phyloP scores from a whole-genome alignment of 495 filamentous ascomycete genomes.

The Polyplosphaeria fusca region DNA sequence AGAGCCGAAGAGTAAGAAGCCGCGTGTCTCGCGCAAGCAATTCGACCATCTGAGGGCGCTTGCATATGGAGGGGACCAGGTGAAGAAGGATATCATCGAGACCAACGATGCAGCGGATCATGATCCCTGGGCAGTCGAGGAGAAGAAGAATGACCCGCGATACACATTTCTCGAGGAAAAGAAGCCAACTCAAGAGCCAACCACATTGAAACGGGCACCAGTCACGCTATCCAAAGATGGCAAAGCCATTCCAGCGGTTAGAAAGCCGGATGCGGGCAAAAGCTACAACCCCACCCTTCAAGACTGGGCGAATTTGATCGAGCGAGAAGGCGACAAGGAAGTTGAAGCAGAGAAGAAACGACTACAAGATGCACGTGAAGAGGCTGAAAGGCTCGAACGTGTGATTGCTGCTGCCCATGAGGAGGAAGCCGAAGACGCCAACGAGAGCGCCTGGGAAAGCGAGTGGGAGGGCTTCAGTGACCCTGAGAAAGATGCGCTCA shows the following conservation, averaged over 20 bases:
- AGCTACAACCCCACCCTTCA: constrained; percentile 88
- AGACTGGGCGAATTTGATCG: constrained; percentile 75
- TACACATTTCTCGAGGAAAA: constrained; percentile 47
- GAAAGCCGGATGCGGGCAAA: constrained; percentile 70
- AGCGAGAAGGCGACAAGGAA: constrained; percentile 70
- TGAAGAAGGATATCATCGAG: constrained; percentile 52
- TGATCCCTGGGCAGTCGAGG: constrained; percentile 72
- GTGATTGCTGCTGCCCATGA: constrained; percentile 36
- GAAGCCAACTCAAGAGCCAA: constrained; percentile 66
- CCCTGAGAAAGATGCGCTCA: constrained; percentile 54
- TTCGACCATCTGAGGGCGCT: constrained; percentile 70
- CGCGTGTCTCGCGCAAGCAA: constrained; percentile 76
- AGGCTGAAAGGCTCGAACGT: constrained; percentile 50
- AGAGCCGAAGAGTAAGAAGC: constrained; percentile 63
- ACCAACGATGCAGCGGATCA: constrained; percentile 54
- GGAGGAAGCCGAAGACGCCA: constrained; percentile 53
- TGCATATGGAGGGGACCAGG: constrained; percentile 66
- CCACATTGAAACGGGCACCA: constrained; percentile 70
- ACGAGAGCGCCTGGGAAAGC: constrained; percentile 86
- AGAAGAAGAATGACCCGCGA: constrained; percentile 40
- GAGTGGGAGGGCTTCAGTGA: constrained; percentile 52
- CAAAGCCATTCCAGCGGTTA: constrained; percentile 72
- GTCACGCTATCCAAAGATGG: constrained; percentile 76
- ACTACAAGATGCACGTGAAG: constrained; percentile 62
- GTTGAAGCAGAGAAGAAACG: constrained; percentile 78